These are phyloP conservation scores for Tylopilus plumbeoviolaceoides DNA, from an alignment of 768 basidiomycete species.

Conservation along the genomic window DNA sequence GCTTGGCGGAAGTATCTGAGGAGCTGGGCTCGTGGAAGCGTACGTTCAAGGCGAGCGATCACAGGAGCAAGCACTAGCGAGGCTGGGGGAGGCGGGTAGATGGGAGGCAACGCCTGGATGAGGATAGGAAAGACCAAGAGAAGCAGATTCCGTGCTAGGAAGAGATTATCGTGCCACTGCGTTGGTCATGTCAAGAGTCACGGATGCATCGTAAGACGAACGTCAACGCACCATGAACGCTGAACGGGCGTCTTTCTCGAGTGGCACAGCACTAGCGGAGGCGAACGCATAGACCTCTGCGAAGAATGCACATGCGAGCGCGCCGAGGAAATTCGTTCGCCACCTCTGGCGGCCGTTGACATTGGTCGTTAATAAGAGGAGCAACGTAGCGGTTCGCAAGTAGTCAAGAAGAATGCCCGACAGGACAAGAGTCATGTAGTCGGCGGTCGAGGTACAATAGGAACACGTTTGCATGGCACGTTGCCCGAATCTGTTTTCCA, in stretches of 20 bases:
- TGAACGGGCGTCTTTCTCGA: constrained; percentile 37
- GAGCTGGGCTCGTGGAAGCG: constrained; percentile 46
- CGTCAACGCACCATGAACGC: constrained; percentile 38
- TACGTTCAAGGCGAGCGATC: constrained; percentile 32
- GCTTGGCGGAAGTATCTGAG: constrained; percentile 56
- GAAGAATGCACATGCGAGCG: constrained; percentile 45
- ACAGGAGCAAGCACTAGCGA: constrained; percentile 22
- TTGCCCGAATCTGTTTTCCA: constrained; percentile 58
- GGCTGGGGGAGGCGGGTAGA: constrained; percentile 28
- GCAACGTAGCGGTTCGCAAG: constrained; percentile 49
- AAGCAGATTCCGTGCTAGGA: constrained; percentile 48
- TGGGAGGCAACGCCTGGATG: constrained; percentile 40
- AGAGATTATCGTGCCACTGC: constrained; percentile 66
- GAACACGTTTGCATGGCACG: constrained; percentile 56
- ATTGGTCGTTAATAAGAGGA: constrained; percentile 41
- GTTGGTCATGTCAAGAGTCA: constrained; percentile 2
- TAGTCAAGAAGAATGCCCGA: constrained; percentile 56
- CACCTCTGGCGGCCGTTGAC: constrained; percentile 40
- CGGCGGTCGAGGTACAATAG: constrained; percentile 58
- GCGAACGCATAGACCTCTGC: constrained; percentile 52
- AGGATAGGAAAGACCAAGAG: constrained; percentile 56
- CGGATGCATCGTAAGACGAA: background rate
- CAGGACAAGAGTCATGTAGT: constrained; percentile 57
- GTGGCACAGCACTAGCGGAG: constrained; percentile 43
- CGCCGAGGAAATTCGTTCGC: constrained; percentile 44